A percentile compares a stretch with the other conserved stretches of the same genome.
These are phyloP conservation scores for Fusarium fracticaudum DNA, from an alignment of 2,329 filamentous ascomycete species.

Conservation along the genomic window DNA sequence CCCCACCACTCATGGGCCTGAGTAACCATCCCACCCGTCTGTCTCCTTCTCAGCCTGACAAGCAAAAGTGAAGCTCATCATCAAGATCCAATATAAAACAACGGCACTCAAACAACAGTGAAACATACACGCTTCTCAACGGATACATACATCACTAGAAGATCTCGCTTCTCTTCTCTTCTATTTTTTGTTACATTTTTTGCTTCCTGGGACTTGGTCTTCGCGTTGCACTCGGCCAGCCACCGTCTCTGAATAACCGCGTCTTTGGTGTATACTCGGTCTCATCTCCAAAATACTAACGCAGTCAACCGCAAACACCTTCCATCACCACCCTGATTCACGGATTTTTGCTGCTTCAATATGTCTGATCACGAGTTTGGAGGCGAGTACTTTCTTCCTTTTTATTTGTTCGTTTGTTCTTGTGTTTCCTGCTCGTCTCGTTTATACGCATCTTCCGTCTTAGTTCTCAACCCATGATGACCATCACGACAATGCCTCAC, in stretches of 20 bases:
- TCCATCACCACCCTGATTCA: background rate
- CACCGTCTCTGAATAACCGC: conserved; percentile 20
- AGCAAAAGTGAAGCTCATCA: conserved; percentile 13
- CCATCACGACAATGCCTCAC: conserved; percentile 25
- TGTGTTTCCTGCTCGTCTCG: background rate
- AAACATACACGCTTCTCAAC: conserved; percentile 3
- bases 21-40: conserved; percentile 41
- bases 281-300: background rate
- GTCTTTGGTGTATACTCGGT: conserved; percentile 26
- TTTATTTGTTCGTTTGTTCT: conserved; percentile 8
- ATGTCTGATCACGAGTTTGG: conserved; percentile 76
- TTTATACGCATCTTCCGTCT: conserved; percentile 3
- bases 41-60: conserved; percentile 27
- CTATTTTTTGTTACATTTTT: background rate
- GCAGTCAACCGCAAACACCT: conserved; percentile 15
- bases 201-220: background rate
- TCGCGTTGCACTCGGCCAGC: conserved; percentile 17
- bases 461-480: conserved; percentile 1
- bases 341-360: conserved; percentile 23
- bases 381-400: conserved; percentile 56
- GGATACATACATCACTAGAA: background rate
- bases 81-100: conserved; percentile 12
- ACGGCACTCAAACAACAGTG: conserved; percentile 3
- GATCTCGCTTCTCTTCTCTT: background rate
- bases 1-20: conserved; percentile 44